Evolutionary conservation across 2,329 filamentous ascomycete species (phyloP), one percentile per base, ranked within the genome.

Genomic region (Epicoccum nigrum): DNA sequence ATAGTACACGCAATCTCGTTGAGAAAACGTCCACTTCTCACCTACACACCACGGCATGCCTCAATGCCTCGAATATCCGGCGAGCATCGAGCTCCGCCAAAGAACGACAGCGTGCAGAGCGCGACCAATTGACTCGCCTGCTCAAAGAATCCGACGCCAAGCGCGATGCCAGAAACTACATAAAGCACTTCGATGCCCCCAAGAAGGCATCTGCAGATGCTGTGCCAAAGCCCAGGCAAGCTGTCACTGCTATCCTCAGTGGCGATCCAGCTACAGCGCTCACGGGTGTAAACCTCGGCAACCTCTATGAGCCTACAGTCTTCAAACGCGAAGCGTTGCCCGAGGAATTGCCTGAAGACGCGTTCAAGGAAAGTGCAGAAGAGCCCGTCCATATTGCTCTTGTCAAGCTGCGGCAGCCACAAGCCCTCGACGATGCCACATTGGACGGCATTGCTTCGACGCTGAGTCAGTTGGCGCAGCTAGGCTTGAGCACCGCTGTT

Each of bases 101-200:
- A 59, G 68, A 68, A 56, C 63, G 68, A 27, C 69, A 71, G 51
- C 69, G 69, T 28, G 67, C 68, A 31, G 68, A 73, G 50, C 69
- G 70, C 43, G 62, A 72, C 39, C 65, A 71, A 58, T 59, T 73
- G 64, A 71, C 68, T 16, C 67, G 66, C 23, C 57, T 97, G 3
- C 80, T 99, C 25, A 90, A 90, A 65, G 91, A 92, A 15, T 91
- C 92, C 9, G 89, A 92, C 5, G 97, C 93, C 0, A 96, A 92
- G 74, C 86, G 94, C 64, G 94, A 99, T 76, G 92, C 92, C 39
- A 92, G 89, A 73, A 86, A 90, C 30, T 99, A 97, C 69, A 81
- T 99, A 13, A 88, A 94, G 62, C 92, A 91, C 55, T 96, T 97
- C 71, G 86, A 85, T 39, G 54, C 59, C 12, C 55, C 68, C 15